Percentiles rank a stretch among this genome's conserved stretches.
phyloP scores from a whole-genome alignment of 2,329 filamentous ascomycete species.

The Penicillium sp. region DNA sequence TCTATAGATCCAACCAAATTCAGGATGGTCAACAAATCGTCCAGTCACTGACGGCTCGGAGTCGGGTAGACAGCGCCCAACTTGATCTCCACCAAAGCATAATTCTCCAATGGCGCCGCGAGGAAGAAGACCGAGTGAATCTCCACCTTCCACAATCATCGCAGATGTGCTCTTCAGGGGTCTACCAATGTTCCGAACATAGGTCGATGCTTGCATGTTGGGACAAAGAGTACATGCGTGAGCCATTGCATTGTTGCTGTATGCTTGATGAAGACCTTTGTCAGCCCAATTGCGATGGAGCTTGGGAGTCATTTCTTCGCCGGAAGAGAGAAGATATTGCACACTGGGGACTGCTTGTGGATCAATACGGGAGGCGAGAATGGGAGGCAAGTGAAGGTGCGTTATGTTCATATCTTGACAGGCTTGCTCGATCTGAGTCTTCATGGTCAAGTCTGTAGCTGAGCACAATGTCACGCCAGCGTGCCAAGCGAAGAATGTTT shows the following conservation, averaged over 20 bases:
- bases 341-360: constrained; percentile 68
- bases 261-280: constrained; percentile 67
- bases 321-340: constrained; percentile 74
- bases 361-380: constrained; percentile 72
- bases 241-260: constrained; percentile 32
- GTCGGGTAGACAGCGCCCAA: constrained; percentile 37
- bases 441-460: constrained; percentile 69
- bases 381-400: constrained; percentile 82
- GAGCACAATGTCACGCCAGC: constrained; percentile 76
- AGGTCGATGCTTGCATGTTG: constrained; percentile 56
- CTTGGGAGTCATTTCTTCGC: constrained; percentile 72
- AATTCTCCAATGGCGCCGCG: constrained; percentile 75
- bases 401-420: constrained; percentile 66
- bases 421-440: constrained; percentile 66
- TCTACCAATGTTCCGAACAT: constrained; percentile 72
- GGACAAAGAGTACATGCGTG: constrained; percentile 78
- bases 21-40: constrained; percentile 68
- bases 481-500: constrained; percentile 83
- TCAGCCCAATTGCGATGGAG: constrained; percentile 69
- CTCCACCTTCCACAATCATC: constrained; percentile 56
- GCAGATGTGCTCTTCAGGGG: constrained; percentile 73
- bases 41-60: constrained; percentile 53
- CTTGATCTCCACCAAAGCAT: constrained; percentile 82
- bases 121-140: constrained; percentile 57
- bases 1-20: constrained; percentile 72